phyloP scores from a whole-genome alignment of 176 grass and related monocot genomes.

The Neostapfia colusana region DNA sequence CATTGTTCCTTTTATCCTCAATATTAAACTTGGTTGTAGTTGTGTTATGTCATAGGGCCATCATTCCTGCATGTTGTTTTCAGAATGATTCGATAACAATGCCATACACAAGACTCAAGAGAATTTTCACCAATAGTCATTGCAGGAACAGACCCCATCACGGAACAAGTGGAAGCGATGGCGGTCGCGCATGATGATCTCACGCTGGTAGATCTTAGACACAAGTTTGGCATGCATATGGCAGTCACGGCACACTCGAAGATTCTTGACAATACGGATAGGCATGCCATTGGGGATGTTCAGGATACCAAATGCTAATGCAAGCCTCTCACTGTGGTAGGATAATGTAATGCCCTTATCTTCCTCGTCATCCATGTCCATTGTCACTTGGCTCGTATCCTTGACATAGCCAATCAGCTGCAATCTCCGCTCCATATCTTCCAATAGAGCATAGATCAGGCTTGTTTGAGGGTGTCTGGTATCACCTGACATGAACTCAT shows the following conservation, averaged over 20 bases:
- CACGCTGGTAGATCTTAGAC: constrained; percentile 35
- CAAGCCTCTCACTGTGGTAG: constrained; percentile 39
- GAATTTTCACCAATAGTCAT: constrained; percentile 43
- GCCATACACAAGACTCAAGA: background rate
- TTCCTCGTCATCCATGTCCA: constrained; percentile 43
- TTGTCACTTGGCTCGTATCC: constrained; percentile 35
- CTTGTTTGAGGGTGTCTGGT: constrained; percentile 22
- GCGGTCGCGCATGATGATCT: constrained; percentile 41
- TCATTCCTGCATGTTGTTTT: background rate
- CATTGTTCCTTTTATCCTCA: background rate
- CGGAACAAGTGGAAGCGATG: constrained; percentile 42
- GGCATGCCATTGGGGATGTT: constrained; percentile 14
- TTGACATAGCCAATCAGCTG: constrained; percentile 40
- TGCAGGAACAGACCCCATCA: constrained; percentile 45
- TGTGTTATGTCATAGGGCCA: background rate
- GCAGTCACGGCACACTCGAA: constrained; percentile 35
- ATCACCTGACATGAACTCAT: constrained; percentile 34
- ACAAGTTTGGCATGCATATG: constrained; percentile 39
- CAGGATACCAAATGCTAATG: constrained; percentile 47
- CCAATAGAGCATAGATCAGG: constrained; percentile 30
- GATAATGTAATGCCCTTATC: constrained; percentile 39
- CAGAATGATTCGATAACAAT: background rate
- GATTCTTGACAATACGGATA: constrained; percentile 47
- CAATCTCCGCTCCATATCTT: constrained; percentile 33
- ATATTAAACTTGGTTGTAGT: background rate